Evolutionary conservation across 2,329 filamentous ascomycete species (phyloP).

Genomic region (Claviceps pazoutovae): DNA sequence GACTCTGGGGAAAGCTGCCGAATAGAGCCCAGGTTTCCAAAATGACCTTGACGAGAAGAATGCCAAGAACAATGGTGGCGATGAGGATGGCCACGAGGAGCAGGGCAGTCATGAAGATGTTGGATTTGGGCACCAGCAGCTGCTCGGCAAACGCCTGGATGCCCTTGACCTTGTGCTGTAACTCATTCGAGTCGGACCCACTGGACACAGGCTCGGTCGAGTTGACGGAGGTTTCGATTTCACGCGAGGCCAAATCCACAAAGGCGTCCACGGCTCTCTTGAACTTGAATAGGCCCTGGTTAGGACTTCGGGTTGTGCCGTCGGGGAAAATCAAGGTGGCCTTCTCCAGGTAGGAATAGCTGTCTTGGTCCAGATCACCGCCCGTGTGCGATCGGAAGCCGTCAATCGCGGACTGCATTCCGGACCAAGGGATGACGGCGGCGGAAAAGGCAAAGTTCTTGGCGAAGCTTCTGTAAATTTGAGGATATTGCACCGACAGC

Average conservation of each 20-base stretch:
- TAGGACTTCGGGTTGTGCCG: slow-evolving; percentile 33
- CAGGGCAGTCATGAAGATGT: slow-evolving; percentile 93
- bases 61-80: slow-evolving; percentile 68
- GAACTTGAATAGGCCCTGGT: slow-evolving; percentile 26
- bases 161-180: slow-evolving; percentile 48
- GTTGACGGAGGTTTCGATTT: slow-evolving; percentile 33
- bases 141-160: slow-evolving; percentile 75
- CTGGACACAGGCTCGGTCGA: slow-evolving; percentile 13
- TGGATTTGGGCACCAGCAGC: slow-evolving; percentile 70
- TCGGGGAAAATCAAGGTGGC: slow-evolving; percentile 60
- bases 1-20: slow-evolving; percentile 65
- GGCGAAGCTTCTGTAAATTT: slow-evolving; percentile 75
- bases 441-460: slow-evolving; percentile 91
- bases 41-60: slow-evolving; percentile 80
- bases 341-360: slow-evolving; percentile 59
- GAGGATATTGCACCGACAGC: slow-evolving; percentile 79
- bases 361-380: slow-evolving; percentile 74
- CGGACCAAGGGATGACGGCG: slow-evolving; percentile 69
- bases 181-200: slow-evolving; percentile 11
- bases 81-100: slow-evolving; percentile 80
- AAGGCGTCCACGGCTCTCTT: slow-evolving; percentile 41
- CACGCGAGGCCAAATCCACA: slow-evolving; percentile 37
- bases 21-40: slow-evolving; percentile 87
- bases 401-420: slow-evolving; percentile 72
- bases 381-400: slow-evolving; percentile 67